Evolutionary conservation across 345 rosid genomes (phyloP), one percentile per base, ranked within the genome.

Genomic region (Sisymbrium irio): DNA sequence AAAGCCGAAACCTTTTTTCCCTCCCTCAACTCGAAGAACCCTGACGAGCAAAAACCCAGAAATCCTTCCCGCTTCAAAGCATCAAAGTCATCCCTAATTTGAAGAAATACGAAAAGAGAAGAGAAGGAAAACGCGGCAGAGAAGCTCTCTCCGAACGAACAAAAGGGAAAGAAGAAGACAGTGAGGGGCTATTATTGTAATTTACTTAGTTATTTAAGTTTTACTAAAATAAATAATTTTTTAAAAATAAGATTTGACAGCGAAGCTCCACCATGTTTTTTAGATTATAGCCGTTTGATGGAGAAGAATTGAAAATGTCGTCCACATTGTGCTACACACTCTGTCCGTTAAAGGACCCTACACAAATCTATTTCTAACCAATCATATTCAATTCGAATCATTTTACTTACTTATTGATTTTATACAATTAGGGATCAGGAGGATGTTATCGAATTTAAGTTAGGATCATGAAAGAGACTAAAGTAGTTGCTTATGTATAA

Each of bases 51-150:
- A 55, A 53, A 62, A 47, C 66, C 61, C 71, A 72, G 69, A 67
- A 32, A 30, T 17, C 44, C 36, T 69, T 25, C 40, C 46, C 37
- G 35, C 47, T 22, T 27, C 4, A 28, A 55, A 56, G 17, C 25
- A 40, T 63, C 22, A 62, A 63, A 32, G 45, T n/a, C 74, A 72
- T 55, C 46, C 80, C 80, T 71, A 64, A 62, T 62, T 62, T 20
- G 55, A 30, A 58, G 46, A 33, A 28, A 7, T 2, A 6, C n/a
- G 41, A 40, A 57, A 58, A 49, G 76, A 61, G 25, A 22, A 22
- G 25, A n/a, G n/a, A 71, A 49, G 8, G 62, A 72, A 39, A 62
- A 72, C 67, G 74, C 67, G 67, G 76, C 62, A 62, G 68, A 62
- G 68, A 50, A 50, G 62, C 19, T 50, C 68, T 3, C 25, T 22